Evolutionary conservation across 176 grass and related monocot species (phyloP).

Genomic region (Triticum turgidum): DNA sequence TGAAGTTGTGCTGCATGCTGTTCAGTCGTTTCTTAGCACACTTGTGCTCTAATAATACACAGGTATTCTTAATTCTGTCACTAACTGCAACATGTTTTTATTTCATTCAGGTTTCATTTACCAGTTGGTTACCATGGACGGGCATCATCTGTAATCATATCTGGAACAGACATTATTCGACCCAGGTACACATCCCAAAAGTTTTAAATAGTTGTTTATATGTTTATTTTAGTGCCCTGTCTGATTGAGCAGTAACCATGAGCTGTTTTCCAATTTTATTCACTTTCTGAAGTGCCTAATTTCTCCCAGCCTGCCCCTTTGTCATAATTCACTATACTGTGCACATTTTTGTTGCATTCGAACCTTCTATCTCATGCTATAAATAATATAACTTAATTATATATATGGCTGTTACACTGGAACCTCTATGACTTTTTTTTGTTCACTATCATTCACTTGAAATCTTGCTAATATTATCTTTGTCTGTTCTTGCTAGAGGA

Average conservation of each 20-base stretch:
- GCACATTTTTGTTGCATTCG: background rate
- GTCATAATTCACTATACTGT: background rate
- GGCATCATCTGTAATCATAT: conserved; percentile 85
- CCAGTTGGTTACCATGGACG: conserved; percentile 92
- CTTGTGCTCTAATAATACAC: background rate
- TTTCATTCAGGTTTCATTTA: conserved; percentile 78
- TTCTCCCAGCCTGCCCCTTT: background rate
- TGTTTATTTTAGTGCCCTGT: background rate
- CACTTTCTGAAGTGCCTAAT: background rate
- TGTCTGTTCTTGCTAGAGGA: conserved; percentile 53
- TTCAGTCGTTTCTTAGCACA: background rate
- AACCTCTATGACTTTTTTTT: background rate
- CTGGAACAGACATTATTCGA: conserved; percentile 85
- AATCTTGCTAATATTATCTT: conserved; percentile 2
- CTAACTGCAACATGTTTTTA: background rate
- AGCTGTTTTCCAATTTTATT: conserved; percentile 15
- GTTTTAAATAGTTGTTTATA: background rate
- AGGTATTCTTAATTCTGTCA: background rate
- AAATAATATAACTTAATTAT: background rate
- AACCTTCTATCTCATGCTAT: background rate
- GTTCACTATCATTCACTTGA: background rate
- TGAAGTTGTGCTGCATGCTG: conserved; percentile 14
- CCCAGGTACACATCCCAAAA: conserved; percentile 60
- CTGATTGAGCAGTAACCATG: background rate
- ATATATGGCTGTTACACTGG: background rate